Evolutionary conservation across 2,329 filamentous ascomycete genomes (phyloP).

Genomic region (Ascochyta rabiei): DNA sequence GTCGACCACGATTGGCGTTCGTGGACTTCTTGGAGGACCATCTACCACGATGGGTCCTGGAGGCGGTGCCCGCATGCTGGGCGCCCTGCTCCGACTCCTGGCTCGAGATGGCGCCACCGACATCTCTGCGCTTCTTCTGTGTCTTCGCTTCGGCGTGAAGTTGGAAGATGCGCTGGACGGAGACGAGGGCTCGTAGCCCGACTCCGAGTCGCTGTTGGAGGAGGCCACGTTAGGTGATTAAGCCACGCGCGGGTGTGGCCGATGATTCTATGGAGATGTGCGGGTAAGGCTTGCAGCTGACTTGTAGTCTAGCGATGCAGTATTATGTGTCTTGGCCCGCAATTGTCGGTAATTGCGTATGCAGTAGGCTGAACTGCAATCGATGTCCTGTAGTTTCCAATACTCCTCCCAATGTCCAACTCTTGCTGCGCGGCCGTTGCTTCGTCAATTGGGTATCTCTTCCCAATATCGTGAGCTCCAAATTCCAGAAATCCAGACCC

Average conservation of each 20-base stretch:
- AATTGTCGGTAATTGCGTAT: background rate
- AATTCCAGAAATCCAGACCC: constrained; percentile 1
- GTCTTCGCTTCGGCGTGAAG: constrained; percentile 21
- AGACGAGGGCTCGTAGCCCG: constrained; percentile 29
- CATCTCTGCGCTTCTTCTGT: constrained; percentile 26
- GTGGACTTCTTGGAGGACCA: constrained; percentile 28
- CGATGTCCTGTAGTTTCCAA: background rate
- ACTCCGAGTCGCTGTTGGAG: constrained; percentile 28
- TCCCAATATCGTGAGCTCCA: constrained; percentile 5
- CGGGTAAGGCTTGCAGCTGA: constrained; percentile 1
- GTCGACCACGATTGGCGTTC: constrained; percentile 39
- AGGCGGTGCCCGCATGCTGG: constrained; percentile 31
- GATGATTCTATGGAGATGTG: background rate
- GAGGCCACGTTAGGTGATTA: constrained; percentile 26
- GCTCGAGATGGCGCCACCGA: constrained; percentile 37
- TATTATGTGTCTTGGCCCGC: background rate
- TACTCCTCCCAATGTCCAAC: background rate
- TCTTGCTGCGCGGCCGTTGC: constrained; percentile 1
- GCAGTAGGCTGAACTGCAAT: background rate
- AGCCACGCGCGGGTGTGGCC: constrained; percentile 16
- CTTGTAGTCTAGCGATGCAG: constrained; percentile 7
- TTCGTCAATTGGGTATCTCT: constrained; percentile 7
- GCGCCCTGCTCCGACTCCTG: constrained; percentile 39
- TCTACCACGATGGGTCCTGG: constrained; percentile 35
- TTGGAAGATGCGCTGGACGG: constrained; percentile 27